These are phyloP conservation scores for Obba rivulosa DNA, from an alignment of 768 basidiomycete species.

Conservation along the genomic window DNA sequence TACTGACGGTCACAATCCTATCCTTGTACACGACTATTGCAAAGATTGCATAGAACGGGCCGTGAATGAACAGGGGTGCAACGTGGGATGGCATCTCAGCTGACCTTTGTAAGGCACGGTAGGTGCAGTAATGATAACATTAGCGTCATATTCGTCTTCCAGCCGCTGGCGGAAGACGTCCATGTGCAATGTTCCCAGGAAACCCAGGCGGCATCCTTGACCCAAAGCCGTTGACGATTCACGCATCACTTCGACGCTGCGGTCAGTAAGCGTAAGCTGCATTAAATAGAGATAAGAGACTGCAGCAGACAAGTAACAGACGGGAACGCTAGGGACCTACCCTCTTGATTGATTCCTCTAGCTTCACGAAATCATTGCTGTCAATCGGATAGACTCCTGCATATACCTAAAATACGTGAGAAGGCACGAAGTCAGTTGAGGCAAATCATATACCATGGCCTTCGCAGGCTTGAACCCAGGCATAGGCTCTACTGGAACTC, in stretches of 20 bases:
- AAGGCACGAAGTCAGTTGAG: background rate
- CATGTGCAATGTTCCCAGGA: slow-evolving; percentile 95
- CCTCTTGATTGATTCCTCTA: slow-evolving; percentile 93
- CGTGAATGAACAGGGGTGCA: slow-evolving; percentile 1
- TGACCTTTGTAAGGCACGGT: slow-evolving; percentile 90
- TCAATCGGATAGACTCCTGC: slow-evolving; percentile 95
- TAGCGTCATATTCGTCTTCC: slow-evolving; percentile 95
- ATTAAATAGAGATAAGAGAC: slow-evolving; percentile 6
- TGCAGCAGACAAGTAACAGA: slow-evolving; percentile 2
- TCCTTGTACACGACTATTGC: slow-evolving; percentile 67
- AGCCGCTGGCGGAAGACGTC: slow-evolving; percentile 92
- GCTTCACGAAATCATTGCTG: slow-evolving; percentile 82
- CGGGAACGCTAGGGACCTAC: slow-evolving; percentile 36
- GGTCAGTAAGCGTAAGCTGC: slow-evolving; percentile 79
- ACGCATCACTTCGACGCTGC: slow-evolving; percentile 84
- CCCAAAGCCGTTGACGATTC: slow-evolving; percentile 94
- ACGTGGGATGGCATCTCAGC: slow-evolving; percentile 3
- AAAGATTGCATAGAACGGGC: background rate
- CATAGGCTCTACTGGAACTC: slow-evolving; percentile 73
- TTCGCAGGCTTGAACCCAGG: slow-evolving; percentile 89
- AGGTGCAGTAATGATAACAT: slow-evolving; percentile 92
- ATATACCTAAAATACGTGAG: slow-evolving; percentile 56
- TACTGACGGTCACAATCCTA: slow-evolving; percentile 65
- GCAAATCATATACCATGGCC: slow-evolving; percentile 66
- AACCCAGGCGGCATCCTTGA: slow-evolving; percentile 92